Evolutionary conservation across 108 stramenopile genomes (phyloP).

Genomic region (Tribonema minus): DNA sequence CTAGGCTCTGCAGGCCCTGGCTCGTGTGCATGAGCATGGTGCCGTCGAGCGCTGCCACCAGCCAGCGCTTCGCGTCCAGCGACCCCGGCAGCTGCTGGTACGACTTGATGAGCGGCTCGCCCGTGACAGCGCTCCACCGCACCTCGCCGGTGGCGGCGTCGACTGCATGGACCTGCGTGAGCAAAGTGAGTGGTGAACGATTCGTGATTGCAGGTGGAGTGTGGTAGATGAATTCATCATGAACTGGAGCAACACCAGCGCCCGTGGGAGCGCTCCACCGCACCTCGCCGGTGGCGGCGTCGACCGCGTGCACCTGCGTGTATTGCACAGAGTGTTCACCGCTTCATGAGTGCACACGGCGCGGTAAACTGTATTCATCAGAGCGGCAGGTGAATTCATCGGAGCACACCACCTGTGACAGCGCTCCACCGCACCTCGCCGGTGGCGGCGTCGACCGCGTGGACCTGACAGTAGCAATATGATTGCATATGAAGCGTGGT

Average conservation of each 20-base stretch:
- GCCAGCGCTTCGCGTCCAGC: slow-evolving; percentile 26
- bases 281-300: slow-evolving; percentile 21
- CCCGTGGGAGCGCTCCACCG: no score
- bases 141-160: slow-evolving; percentile 24
- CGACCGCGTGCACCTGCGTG: slow-evolving; percentile 34
- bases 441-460: slow-evolving; percentile 21
- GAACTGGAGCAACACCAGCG: no score
- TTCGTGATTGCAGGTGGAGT: no score
- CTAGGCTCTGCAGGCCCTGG: slow-evolving; percentile 17
- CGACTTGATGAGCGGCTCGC: slow-evolving; percentile 36
- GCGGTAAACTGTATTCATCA: no score
- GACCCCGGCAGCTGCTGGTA: slow-evolving; percentile 41
- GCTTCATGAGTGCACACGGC: no score
- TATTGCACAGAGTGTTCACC: no score
- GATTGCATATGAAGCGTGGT: no score
- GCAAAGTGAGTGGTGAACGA: no score
- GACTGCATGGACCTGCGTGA: no score
- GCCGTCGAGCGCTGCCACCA: slow-evolving; percentile 33
- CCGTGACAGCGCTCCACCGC: slow-evolving; percentile 29
- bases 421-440: slow-evolving; percentile 36
- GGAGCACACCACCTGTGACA: no score
- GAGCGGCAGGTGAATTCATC: no score
- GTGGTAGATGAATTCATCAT: no score
- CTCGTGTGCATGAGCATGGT: slow-evolving; percentile 31
- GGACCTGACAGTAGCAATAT: slow-evolving; percentile 37